phyloP scores from a whole-genome alignment of 805 yeast species.

The Myxozyma kluyveri region DNA sequence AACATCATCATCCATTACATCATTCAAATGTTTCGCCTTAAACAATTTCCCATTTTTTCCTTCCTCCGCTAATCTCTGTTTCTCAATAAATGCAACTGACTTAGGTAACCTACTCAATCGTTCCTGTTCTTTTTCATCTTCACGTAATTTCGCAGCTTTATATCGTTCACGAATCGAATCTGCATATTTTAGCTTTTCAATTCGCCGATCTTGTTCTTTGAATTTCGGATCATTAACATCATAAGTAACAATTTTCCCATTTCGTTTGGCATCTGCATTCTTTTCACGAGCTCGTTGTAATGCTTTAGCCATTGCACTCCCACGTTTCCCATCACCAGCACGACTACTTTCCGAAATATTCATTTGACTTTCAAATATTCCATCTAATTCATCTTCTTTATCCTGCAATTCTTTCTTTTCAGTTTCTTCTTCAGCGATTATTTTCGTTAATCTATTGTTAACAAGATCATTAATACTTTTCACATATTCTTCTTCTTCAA shows the following conservation, averaged over 20 bases:
- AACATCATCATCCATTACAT: slow-evolving; percentile 9
- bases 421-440: slow-evolving; percentile 10
- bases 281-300: neutral
- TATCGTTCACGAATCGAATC: slow-evolving; percentile 22
- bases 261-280: neutral
- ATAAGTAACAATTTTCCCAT: slow-evolving; percentile 9
- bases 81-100: slow-evolving; percentile 13
- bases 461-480: slow-evolving; percentile 8
- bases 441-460: slow-evolving; percentile 18
- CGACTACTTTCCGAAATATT: neutral
- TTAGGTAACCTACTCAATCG: slow-evolving; percentile 22
- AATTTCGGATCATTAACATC: slow-evolving; percentile 18
- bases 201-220: slow-evolving; percentile 16
- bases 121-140: slow-evolving; percentile 19
- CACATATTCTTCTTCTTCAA: slow-evolving; percentile 11
- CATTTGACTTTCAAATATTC: slow-evolving; percentile 20
- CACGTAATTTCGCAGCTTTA: slow-evolving; percentile 8
- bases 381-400: slow-evolving; percentile 9
- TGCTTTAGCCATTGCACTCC: neutral
- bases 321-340: neutral
- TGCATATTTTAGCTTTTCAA: slow-evolving; percentile 14
- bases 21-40: neutral
- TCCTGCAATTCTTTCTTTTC: neutral
- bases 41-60: neutral
- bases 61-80: slow-evolving; percentile 1